Base-by-base conservation (phyloP, 345 rosid genomes). In the Euphorbia pulcherrima region DNA sequence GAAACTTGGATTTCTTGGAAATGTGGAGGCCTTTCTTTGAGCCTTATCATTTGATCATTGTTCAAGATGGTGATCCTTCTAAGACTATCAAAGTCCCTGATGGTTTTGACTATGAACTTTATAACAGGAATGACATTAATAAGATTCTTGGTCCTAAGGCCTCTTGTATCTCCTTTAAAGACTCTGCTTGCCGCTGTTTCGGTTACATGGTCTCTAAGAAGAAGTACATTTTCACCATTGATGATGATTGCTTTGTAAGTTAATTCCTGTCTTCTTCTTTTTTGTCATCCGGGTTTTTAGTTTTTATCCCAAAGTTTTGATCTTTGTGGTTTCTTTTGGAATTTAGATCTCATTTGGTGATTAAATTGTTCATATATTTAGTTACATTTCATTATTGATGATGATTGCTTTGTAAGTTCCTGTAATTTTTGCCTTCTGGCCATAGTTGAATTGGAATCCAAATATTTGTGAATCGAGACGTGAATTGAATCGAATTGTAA, bases 151-250 rank as follows among this genome's bases (percentile, higher is more conserved):
- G 98, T 29, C 96, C 98, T 1, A 93, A 84, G 87, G 97, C 98
- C 27, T 86, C 92, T 10, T 93, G 98, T 71, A 93, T 93, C 64
- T 93, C 98, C 39, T 93, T 90, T 71, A 90, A 90, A 86, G 98
- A 93, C 80, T 90, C 97, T 18, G 97, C 97, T 68, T 93, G 98
- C 66, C 88, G 98, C 4, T 90, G 97, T 86, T 93, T 93, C 72
- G 98, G 98, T 5, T 93, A 87, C 78, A 90, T 93, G 98, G 84
- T 93, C 46, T 93, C 98, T 77, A 93, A 88, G 86, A 93, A 93
- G 89, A 93, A 93, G 85, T 93, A 93, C 63, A 85, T 93, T 78
- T 93, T 72, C 87, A 93, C 98, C 77, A 90, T 93, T 46, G 98
- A 93, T 70, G 98, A 93, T 52, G 98, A 93, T 66, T 93, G 98